Evolutionary conservation across 495 filamentous ascomycete genomes (phyloP).

Genomic region (Penicillium cinerascens): DNA sequence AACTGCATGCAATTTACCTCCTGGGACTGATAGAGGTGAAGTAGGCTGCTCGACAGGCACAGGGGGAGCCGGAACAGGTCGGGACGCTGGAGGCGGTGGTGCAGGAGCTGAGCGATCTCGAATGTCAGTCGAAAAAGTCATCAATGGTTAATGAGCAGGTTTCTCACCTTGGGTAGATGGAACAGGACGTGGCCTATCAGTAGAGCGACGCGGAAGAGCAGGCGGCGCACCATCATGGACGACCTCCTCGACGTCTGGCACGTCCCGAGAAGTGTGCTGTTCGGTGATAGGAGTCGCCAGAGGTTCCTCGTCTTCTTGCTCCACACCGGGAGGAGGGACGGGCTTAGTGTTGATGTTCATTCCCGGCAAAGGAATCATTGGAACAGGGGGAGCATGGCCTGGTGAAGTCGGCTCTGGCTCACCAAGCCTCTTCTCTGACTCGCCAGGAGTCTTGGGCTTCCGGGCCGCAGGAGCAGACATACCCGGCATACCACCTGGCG

Average conservation of each 20-base stretch:
- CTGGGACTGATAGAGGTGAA: slow-evolving; percentile 65
- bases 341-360: slow-evolving; percentile 51
- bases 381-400: slow-evolving; percentile 61
- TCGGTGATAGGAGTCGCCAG: slow-evolving; percentile 37
- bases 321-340: slow-evolving; percentile 34
- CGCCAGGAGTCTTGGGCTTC: slow-evolving; percentile 51
- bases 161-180: slow-evolving; percentile 51
- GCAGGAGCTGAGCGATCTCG: slow-evolving; percentile 30
- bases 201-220: slow-evolving; percentile 42
- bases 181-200: slow-evolving; percentile 41
- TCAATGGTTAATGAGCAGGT: not conserved
- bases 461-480: slow-evolving; percentile 40
- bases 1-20: slow-evolving; percentile 50
- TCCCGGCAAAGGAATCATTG: slow-evolving; percentile 55
- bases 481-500: slow-evolving; percentile 63
- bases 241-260: slow-evolving; percentile 61
- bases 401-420: slow-evolving; percentile 50
- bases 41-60: slow-evolving; percentile 60
- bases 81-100: slow-evolving; percentile 30
- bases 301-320: slow-evolving; percentile 43
- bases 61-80: slow-evolving; percentile 50
- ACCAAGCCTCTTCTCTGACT: slow-evolving; percentile 63
- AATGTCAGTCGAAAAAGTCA: not conserved
- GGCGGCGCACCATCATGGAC: slow-evolving; percentile 42
- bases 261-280: slow-evolving; percentile 46